Evolutionary conservation across 1,284 basidiomycete species (phyloP), one percentile per base, ranked within the genome.

Genomic region (Trichosporon ovoides): DNA sequence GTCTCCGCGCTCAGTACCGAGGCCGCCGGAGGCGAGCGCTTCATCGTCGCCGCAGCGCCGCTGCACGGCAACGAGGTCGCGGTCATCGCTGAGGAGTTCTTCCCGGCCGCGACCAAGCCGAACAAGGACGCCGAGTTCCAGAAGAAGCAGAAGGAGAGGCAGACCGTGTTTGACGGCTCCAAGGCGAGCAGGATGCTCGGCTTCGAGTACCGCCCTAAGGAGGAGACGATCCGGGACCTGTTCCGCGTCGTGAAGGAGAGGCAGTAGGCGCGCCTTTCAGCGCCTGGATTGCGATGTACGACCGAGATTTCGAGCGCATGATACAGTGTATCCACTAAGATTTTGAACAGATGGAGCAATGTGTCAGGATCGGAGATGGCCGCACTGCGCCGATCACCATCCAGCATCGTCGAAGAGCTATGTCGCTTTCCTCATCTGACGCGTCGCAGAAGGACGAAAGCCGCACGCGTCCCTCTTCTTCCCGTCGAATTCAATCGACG

Each of bases 11-110:
- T 61, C 22, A n/a, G 16, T 7, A 38, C 28, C 2, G 40, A 38
- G 7, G 40, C 46, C 7, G 87, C 86, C 0, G 81, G 80, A 1
- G 84, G 83, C 0, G 76, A 88, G 62, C 79, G 87, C 0, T 83
- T 85, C 68, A 80, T 86, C 64, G 60, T 81, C 50, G 72, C 70
- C 34, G 73, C 66, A 4, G 81, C 75, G 38, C 61, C 70, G 9
- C 66, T 71, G 51, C 59, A 58, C 38, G 69, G 66, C 13, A 70
- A 76, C 56, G 73, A 73, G 20, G 38, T 52, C 31, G 55, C 55
- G 3, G 16, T 50, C n/a, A 48, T 48, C 28, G 43, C 43, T 9
- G 43, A 14, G 33, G 51, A 51, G 55, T 53, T 28, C 31, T 49
- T 50, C 19, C 51, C 48, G 16, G 37, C 38, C 2, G 46, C 40